Base-by-base conservation (phyloP, 2,329 filamentous ascomycete genomes). In the Monosporascus cannonballus region DNA sequence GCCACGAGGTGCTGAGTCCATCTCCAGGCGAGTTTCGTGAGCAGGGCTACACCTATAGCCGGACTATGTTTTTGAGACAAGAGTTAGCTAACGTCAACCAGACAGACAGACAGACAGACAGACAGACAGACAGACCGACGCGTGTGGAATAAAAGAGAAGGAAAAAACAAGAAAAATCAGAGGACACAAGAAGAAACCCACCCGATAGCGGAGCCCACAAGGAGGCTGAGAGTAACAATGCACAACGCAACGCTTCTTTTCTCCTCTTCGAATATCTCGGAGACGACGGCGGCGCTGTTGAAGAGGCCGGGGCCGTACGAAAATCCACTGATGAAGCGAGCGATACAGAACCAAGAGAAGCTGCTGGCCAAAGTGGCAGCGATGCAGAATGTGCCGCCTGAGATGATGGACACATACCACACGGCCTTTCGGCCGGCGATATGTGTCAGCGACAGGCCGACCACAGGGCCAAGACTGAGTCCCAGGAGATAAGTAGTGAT, bases 401-500 rank as follows among this genome's bases (percentile, higher is more conserved):
- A 58, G 0, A 75, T 73, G 2, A 76, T 64, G 0, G 72, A 71
- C 2, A 69, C 58, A 1, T 76, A 51, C 62, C 82, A 85, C 25
- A 85, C 73, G 2, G 74, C 67, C 22, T 75, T 71, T 1, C 84
- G 72, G 2, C 84, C 84, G 36, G 79, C 67, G 0, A 73, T 76
- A 61, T 87, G 84, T 48, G 78, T 83, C 0, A 85, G 60, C 0
- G 83, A 84, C 0, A 82, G 81, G 9, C 78, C 79, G 15, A 84
- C 56, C 48, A 85, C 68, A 6, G 84, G 84, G 0, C 83, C 84
- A 17, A 85, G 70, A 3, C 71, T 80, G 0, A 87, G 72, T 0
- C 82, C 83, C 9, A 85, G 67, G 6, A 83, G 76, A 63, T 84
- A 87, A 6, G 84, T 64, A 0, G 83, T 77, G 1, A 87, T 65